Evolutionary conservation across 1,284 basidiomycete genomes (phyloP).

Genomic region (Puccinia sorghi): DNA sequence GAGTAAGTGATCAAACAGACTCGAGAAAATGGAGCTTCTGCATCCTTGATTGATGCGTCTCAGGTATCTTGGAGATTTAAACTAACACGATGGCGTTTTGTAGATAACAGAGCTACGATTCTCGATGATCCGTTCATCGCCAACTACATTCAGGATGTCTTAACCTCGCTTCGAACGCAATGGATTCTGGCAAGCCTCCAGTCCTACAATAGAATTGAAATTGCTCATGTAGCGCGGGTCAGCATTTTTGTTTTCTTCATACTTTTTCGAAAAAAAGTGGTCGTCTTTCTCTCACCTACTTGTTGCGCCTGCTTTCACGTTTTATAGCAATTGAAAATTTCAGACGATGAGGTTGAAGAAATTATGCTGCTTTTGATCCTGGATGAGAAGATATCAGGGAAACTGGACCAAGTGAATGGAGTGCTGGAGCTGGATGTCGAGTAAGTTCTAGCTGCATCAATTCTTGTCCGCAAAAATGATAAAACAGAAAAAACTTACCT

Average conservation of each 20-base stretch:
- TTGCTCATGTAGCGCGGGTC: conserved; percentile 52
- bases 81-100: not conserved
- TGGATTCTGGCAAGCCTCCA: conserved; percentile 57
- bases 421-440: conserved; percentile 77
- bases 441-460: not conserved
- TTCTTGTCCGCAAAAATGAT: not conserved
- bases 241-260: not conserved
- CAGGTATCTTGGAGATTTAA: not conserved
- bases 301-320: not conserved
- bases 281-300: not conserved
- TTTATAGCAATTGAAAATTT: conserved; percentile 83
- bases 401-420: conserved; percentile 93
- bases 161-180: conserved; percentile 57
- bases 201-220: conserved; percentile 56
- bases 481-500: not conserved
- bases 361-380: conserved; percentile 89
- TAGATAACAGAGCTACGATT: conserved; percentile 56
- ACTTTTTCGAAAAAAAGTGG: not conserved
- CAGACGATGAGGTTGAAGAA: conserved; percentile 83
- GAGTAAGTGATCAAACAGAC: conserved; percentile 62
- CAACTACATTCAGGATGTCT: conserved; percentile 57
- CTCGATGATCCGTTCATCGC: conserved; percentile 57
- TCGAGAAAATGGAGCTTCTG: no score
- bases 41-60: not conserved
- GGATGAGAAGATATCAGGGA: conserved; percentile 89